Conservation (phyloP, 345 rosid species). For the Eucalyptus sideroxylon region DNA sequence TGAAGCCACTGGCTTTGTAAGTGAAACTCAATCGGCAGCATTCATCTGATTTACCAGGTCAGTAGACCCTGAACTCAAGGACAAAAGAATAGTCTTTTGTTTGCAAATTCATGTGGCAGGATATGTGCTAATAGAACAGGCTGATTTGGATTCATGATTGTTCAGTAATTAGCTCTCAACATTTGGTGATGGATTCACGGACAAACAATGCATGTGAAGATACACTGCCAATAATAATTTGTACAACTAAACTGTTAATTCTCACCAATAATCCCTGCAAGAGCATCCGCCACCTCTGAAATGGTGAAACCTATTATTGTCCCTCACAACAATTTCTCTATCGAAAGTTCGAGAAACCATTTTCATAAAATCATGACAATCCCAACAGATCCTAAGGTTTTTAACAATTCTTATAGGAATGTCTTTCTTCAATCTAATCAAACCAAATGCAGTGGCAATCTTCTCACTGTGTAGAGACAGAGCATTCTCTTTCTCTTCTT, state of each 20-base stretch:
- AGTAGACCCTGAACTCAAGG: not conserved
- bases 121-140: not conserved
- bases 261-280: conserved; percentile 55
- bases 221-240: not conserved
- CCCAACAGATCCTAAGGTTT: conserved; percentile 76
- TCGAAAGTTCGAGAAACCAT: conserved; percentile 42
- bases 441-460: conserved; percentile 54
- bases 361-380: conserved; percentile 50
- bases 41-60: not conserved
- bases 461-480: conserved; percentile 63
- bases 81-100: not conserved
- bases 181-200: not conserved
- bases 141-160: not conserved
- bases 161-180: not conserved
- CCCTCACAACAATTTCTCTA: conserved; percentile 57
- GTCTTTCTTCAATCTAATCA: conserved; percentile 42
- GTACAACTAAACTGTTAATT: not conserved
- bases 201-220: not conserved
- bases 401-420: conserved; percentile 51
- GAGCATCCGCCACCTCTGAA: conserved; percentile 54
- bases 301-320: conserved; percentile 50
- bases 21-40: not conserved
- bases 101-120: not conserved
- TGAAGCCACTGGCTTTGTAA: not conserved
- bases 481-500: conserved; percentile 63